phyloP scores from a whole-genome alignment of 176 grass and related monocot genomes.

The Luzula sylvatica region DNA sequence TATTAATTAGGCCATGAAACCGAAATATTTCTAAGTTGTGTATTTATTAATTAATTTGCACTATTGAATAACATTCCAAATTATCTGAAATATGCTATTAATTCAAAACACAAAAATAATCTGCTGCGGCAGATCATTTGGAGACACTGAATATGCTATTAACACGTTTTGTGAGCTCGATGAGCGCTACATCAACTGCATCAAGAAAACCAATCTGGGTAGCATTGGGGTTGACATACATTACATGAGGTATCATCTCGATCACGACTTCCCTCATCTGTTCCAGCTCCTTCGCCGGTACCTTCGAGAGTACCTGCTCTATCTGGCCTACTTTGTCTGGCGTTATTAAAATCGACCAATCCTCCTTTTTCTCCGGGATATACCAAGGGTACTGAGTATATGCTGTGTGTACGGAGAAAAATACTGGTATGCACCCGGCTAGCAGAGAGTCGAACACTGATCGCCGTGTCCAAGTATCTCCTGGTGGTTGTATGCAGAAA shows the following conservation, averaged over 20 bases:
- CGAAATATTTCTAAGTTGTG: too few species aligned
- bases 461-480: conserved; percentile 50
- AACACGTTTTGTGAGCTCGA: conserved; percentile 24
- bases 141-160: too few species aligned
- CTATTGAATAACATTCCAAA: too few species aligned
- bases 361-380: conserved; percentile 20
- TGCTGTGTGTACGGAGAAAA: conserved; percentile 46
- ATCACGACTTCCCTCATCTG: conserved; percentile 28
- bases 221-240: conserved; percentile 28
- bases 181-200: conserved; percentile 23
- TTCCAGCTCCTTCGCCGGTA: conserved; percentile 9
- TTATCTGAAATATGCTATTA: too few species aligned
- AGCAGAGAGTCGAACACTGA: conserved; percentile 60
- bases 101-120: too few species aligned
- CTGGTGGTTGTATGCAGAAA: conserved; percentile 70
- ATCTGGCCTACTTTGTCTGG: conserved; percentile 15
- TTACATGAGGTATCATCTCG: conserved; percentile 19
- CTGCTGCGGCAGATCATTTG: too few species aligned
- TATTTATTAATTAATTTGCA: too few species aligned
- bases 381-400: conserved; percentile 50
- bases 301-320: conserved; percentile 18
- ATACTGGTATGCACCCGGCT: conserved; percentile 52
- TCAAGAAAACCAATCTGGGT: conserved; percentile 13
- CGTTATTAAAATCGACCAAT: conserved; percentile 26
- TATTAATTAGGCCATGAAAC: too few species aligned